Percentiles rank a stretch among this genome's conserved stretches.
Evolutionary conservation across 176 grass and related monocot species (phyloP).

Genomic region (Eremochloa ophiuroides): DNA sequence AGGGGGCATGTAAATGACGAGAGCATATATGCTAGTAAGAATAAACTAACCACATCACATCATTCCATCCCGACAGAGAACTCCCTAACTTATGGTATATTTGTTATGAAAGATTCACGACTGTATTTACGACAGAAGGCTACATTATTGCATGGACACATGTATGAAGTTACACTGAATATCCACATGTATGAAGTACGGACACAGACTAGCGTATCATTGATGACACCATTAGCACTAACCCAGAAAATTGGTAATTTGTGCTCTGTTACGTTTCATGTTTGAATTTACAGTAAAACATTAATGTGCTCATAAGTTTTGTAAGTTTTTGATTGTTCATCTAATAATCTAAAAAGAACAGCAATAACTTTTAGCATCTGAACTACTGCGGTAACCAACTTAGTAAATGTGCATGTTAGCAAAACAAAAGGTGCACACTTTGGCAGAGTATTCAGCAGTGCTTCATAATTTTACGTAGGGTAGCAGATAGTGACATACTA

Average conservation of each 20-base stretch:
- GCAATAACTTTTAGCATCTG: background rate
- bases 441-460: background rate
- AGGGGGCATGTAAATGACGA: background rate
- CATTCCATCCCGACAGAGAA: background rate
- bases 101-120: background rate
- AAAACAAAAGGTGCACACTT: background rate
- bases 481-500: background rate
- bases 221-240: background rate
- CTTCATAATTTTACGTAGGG: background rate
- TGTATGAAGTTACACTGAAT: background rate
- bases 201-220: background rate
- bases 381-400: background rate
- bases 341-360: conserved; percentile 6
- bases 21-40: background rate
- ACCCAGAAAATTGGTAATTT: conserved; percentile 1
- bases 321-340: background rate
- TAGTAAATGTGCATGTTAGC: background rate
- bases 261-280: background rate
- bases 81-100: background rate
- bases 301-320: background rate
- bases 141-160: background rate
- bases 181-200: background rate
- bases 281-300: background rate
- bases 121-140: background rate
- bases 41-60: background rate